phyloP scores from a whole-genome alignment of 176 grass and related monocot species.

The Oryza nivara region DNA sequence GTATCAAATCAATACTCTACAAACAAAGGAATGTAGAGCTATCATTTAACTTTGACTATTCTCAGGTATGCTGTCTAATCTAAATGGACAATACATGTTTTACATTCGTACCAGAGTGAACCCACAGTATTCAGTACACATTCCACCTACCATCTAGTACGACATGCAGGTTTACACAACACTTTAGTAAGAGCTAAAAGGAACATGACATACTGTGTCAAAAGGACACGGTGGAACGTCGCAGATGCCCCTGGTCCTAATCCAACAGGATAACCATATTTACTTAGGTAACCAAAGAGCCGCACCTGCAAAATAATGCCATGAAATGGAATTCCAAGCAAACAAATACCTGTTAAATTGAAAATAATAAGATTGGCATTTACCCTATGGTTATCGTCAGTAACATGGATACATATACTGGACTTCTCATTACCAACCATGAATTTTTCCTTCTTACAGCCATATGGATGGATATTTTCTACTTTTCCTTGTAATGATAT shows the following conservation, averaged over 20 bases:
- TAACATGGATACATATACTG: constrained; percentile 74
- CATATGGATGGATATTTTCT: constrained; percentile 61
- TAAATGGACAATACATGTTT: not conserved
- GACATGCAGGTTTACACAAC: not conserved
- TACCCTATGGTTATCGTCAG: constrained; percentile 76
- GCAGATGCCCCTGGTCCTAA: constrained; percentile 66
- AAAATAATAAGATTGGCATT: constrained; percentile 42
- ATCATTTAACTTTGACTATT: not conserved
- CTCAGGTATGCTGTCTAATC: not conserved
- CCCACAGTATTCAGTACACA: not conserved
- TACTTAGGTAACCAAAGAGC: constrained; percentile 65
- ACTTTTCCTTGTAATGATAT: constrained; percentile 75
- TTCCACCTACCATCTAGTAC: not conserved
- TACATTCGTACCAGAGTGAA: not conserved
- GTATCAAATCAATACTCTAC: not conserved
- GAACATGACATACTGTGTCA: constrained; percentile 59
- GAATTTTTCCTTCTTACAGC: constrained; percentile 41
- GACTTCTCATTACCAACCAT: constrained; percentile 42
- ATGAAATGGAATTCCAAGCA: constrained; percentile 40
- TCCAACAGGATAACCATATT: constrained; percentile 66
- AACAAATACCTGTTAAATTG: constrained; percentile 27
- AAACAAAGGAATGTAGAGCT: constrained; percentile 23
- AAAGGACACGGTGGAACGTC: constrained; percentile 71
- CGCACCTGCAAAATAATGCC: constrained; percentile 59
- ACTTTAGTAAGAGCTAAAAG: constrained; percentile 34